These are phyloP conservation scores for Potentilla sterilis DNA, from an alignment of 306 rosid genomes.

Conservation along the genomic window DNA sequence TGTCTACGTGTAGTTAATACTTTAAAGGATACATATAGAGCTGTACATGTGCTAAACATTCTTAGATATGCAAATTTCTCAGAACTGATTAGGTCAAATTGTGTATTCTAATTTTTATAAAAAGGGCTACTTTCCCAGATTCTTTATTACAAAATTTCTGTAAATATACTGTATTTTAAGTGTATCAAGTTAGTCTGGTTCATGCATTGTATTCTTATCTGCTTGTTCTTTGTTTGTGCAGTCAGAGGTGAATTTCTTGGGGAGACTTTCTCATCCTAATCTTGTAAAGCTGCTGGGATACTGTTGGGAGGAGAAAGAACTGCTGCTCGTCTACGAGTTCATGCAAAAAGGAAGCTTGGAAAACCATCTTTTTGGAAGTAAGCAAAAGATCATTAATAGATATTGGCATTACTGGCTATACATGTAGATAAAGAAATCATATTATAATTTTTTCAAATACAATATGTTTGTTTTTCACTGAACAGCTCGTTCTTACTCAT, in stretches of 20 bases:
- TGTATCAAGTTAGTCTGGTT: neutral
- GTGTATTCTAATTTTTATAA: neutral
- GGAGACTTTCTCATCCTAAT: constrained; percentile 86
- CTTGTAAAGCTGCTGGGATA: constrained; percentile 87
- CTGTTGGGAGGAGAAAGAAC: constrained; percentile 75
- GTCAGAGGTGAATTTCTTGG: constrained; percentile 89
- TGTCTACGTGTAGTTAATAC: neutral
- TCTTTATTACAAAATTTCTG: neutral
- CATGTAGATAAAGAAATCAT: neutral
- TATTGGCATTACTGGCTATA: constrained; percentile 10
- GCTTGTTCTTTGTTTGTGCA: constrained; percentile 41
- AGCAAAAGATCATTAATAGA: constrained; percentile 28
- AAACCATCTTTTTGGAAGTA: constrained; percentile 94
- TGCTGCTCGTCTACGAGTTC: constrained; percentile 82
- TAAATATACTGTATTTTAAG: neutral
- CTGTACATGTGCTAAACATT: neutral
- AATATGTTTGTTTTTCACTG: neutral
- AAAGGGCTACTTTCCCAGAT: neutral
- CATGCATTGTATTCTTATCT: constrained; percentile 4
- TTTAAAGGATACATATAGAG: neutral
- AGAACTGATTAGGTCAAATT: neutral
- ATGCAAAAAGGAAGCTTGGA: constrained; percentile 95
- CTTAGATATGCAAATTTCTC: neutral
- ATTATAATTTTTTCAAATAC: neutral
- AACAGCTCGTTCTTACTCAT: constrained; percentile 26